phyloP scores from a whole-genome alignment of 768 basidiomycete genomes.

The Harrya chromipes region DNA sequence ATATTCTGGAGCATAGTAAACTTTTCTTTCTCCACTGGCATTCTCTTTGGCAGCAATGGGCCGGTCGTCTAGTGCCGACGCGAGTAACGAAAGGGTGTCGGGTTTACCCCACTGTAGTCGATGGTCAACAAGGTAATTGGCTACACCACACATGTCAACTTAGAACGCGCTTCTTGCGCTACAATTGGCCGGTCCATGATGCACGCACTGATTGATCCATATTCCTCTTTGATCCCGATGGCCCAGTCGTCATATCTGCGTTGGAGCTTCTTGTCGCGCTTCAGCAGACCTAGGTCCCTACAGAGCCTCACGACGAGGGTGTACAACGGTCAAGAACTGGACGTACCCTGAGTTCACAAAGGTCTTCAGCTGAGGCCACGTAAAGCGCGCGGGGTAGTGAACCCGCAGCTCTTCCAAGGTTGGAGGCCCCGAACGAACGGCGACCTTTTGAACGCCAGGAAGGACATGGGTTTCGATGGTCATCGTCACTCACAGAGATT shows the following conservation, averaged over 20 bases:
- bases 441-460: constrained; percentile 24
- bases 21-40: not conserved
- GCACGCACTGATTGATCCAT: constrained; percentile 64
- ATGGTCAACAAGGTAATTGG: constrained; percentile 65
- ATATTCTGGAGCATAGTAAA: constrained; percentile 41
- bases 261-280: constrained; percentile 70
- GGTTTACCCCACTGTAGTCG: constrained; percentile 76
- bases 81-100: constrained; percentile 60
- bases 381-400: constrained; percentile 73
- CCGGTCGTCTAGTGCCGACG: constrained; percentile 45
- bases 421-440: constrained; percentile 58
- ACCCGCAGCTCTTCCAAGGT: constrained; percentile 62
- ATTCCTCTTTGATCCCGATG: constrained; percentile 47
- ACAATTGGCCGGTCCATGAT: not conserved
- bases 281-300: constrained; percentile 79
- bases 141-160: constrained; percentile 33
- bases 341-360: constrained; percentile 77
- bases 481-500: constrained; percentile 8
- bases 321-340: not conserved
- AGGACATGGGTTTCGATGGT: constrained; percentile 11
- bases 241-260: constrained; percentile 61
- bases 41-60: constrained; percentile 18
- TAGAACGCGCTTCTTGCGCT: not conserved
- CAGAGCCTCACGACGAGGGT: not conserved
- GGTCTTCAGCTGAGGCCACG: constrained; percentile 70